A percentile compares a stretch with the other conserved stretches of the same genome.
phyloP scores from a whole-genome alignment of 805 yeast species.

The Millerozyma acaciae region DNA sequence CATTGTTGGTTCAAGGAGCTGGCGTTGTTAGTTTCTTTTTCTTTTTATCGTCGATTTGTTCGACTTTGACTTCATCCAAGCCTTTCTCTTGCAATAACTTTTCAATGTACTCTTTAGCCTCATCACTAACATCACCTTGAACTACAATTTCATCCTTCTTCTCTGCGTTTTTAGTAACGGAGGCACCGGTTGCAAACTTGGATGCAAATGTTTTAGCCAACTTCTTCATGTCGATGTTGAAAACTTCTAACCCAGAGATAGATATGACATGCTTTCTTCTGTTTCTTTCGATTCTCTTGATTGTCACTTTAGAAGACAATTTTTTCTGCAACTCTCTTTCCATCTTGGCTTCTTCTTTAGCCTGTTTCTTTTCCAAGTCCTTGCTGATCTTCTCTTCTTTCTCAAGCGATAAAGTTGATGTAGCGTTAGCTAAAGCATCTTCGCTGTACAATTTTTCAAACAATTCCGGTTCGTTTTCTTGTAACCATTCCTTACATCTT shows the following conservation, averaged over 20 bases:
- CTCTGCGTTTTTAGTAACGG: constrained; percentile 84
- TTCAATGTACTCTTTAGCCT: constrained; percentile 72
- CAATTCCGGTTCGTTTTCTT: constrained; percentile 52
- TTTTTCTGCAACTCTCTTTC: constrained; percentile 80
- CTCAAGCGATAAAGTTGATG: constrained; percentile 62
- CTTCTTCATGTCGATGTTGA: constrained; percentile 85
- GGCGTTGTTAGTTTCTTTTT: constrained; percentile 44
- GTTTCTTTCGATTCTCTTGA: constrained; percentile 86
- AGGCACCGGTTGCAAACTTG: constrained; percentile 93
- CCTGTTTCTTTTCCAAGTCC: constrained; percentile 79
- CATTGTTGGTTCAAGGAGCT: constrained; percentile 2
- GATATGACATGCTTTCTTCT: constrained; percentile 85
- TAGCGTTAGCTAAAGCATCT: constrained; percentile 52
- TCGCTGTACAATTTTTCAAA: constrained; percentile 60
- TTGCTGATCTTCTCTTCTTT: constrained; percentile 79
- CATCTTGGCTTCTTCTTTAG: constrained; percentile 78
- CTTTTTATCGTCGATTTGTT: constrained; percentile 77
- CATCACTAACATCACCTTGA: constrained; percentile 95
- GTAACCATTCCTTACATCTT: constrained; percentile 82
- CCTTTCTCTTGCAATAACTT: constrained; percentile 77
- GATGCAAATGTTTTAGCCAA: constrained; percentile 89
- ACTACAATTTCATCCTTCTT: constrained; percentile 88
- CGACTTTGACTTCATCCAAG: constrained; percentile 80
- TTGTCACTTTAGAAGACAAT: constrained; percentile 72
- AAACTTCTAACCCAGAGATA: constrained; percentile 82